Conservation (phyloP, 805 yeast species). For the Kluyveromyces dobzhanskii region DNA sequence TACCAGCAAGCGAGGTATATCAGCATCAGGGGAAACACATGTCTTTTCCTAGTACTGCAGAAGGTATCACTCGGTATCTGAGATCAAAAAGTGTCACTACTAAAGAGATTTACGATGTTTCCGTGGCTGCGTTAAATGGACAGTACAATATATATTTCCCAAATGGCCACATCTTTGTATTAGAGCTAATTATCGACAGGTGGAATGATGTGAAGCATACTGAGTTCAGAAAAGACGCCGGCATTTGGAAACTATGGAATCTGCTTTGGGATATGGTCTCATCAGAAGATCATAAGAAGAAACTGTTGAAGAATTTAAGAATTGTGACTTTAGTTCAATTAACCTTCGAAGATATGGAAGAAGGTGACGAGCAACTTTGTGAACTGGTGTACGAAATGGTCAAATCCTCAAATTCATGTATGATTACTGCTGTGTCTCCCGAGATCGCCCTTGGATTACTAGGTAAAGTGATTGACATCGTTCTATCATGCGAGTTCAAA, state of each 20-base stretch:
- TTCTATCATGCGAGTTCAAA: neutral
- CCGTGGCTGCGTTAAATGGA: constrained; percentile 30
- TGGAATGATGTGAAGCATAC: constrained; percentile 40
- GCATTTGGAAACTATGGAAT: constrained; percentile 45
- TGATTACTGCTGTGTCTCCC: constrained; percentile 18
- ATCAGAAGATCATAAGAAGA: constrained; percentile 29
- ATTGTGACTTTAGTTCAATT: constrained; percentile 25
- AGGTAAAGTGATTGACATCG: constrained; percentile 8
- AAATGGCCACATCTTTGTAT: constrained; percentile 42
- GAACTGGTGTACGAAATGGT: constrained; percentile 14
- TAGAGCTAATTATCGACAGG: constrained; percentile 55
- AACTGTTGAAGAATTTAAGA: constrained; percentile 36
- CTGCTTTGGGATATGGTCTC: constrained; percentile 31
- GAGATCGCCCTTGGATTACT: constrained; percentile 19
- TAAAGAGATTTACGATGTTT: constrained; percentile 33
- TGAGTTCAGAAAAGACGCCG: constrained; percentile 34
- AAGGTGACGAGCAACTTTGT: constrained; percentile 8
- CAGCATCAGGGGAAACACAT: neutral
- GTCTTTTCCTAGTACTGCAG: constrained; percentile 5
- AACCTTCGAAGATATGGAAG: constrained; percentile 12
- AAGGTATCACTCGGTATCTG: constrained; percentile 44
- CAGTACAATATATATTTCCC: constrained; percentile 41
- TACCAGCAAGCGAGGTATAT: too few relatives aligned
- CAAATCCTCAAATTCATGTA: constrained; percentile 17
- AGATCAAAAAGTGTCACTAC: constrained; percentile 44